phyloP scores from a whole-genome alignment of 1,139 yeast genomes.

The Trichomonascaceae sp. region DNA sequence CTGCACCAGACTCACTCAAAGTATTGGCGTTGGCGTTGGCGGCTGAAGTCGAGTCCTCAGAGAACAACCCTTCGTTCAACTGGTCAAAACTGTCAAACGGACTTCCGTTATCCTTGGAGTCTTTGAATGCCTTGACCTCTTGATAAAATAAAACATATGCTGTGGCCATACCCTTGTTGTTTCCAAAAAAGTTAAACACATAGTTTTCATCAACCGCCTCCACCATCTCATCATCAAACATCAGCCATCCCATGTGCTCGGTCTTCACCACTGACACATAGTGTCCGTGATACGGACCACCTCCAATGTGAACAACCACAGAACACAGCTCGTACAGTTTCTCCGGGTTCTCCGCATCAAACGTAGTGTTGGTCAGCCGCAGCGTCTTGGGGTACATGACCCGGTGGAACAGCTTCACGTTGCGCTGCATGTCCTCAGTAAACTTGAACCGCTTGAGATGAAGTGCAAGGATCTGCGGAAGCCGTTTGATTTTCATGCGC shows the following conservation, averaged over 20 bases:
- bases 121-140: slow-evolving; percentile 20
- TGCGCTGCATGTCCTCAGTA: slow-evolving; percentile 67
- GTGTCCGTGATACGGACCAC: slow-evolving; percentile 97
- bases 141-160: slow-evolving; percentile 82
- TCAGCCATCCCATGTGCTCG: slow-evolving; percentile 69
- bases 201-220: slow-evolving; percentile 76
- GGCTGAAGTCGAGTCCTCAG: no score
- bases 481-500: slow-evolving; percentile 64
- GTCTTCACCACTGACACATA: slow-evolving; percentile 81
- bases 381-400: slow-evolving; percentile 69
- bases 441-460: slow-evolving; percentile 88
- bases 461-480: slow-evolving; percentile 69
- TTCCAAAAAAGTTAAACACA: slow-evolving; percentile 81
- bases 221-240: slow-evolving; percentile 92
- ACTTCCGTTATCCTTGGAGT: no score
- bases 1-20: no score
- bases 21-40: no score
- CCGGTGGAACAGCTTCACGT: slow-evolving; percentile 77
- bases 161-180: slow-evolving; percentile 76
- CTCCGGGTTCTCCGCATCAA: slow-evolving; percentile 35
- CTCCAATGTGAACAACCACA: slow-evolving; percentile 87
- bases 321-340: slow-evolving; percentile 71
- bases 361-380: slow-evolving; percentile 64
- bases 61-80: no score
- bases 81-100: no score